Evolutionary conservation across 2,329 filamentous ascomycete genomes (phyloP).

Genomic region (Xylariales sp.): DNA sequence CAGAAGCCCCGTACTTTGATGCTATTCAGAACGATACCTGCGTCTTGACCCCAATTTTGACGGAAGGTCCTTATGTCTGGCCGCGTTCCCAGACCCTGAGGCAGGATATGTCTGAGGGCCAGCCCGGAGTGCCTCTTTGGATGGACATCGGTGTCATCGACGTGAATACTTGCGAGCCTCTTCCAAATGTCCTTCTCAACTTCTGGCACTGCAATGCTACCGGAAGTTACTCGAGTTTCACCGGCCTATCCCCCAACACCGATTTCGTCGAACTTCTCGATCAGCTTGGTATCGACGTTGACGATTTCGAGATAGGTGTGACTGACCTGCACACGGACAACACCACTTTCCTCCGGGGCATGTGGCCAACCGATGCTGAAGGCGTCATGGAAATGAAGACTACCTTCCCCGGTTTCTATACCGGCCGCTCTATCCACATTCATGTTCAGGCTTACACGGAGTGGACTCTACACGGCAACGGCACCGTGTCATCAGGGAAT

Average conservation of each 20-base stretch:
- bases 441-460: constrained; percentile 38
- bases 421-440: constrained; percentile 43
- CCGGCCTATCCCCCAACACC: constrained; percentile 48
- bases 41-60: constrained; percentile 37
- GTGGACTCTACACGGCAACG: constrained; percentile 38
- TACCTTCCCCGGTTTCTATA: constrained; percentile 42
- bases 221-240: constrained; percentile 48
- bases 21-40: constrained; percentile 41
- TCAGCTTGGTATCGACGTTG: constrained; percentile 46
- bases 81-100: constrained; percentile 48
- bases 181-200: constrained; percentile 49
- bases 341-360: constrained; percentile 47
- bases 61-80: constrained; percentile 35
- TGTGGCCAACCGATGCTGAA: constrained; percentile 47
- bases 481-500: constrained; percentile 37
- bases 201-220: constrained; percentile 52
- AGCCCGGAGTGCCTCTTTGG: constrained; percentile 45
- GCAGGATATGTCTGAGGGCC: constrained; percentile 17
- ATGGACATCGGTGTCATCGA: constrained; percentile 52
- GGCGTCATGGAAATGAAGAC: constrained; percentile 47
- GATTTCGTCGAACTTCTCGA: constrained; percentile 46
- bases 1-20: constrained; percentile 40
- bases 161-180: constrained; percentile 48
- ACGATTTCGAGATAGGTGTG: constrained; percentile 28
- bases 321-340: constrained; percentile 46